These are phyloP conservation scores for Sphagnum tenellum DNA, from an alignment of 225 moss, liverwort and hornwort genomes.

Conservation along the genomic window DNA sequence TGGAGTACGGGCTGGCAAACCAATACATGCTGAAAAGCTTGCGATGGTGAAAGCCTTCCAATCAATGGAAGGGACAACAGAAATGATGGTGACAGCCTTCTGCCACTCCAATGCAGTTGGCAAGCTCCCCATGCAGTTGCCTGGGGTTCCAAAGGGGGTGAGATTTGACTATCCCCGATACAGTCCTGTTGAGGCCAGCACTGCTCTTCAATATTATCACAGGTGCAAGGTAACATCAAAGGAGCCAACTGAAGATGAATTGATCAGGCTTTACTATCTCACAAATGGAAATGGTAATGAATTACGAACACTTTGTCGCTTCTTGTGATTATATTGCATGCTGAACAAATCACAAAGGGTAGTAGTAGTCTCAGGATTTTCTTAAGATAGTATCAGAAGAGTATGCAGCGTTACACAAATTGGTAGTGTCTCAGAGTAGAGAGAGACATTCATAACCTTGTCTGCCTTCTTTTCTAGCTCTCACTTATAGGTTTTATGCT, in stretches of 20 bases:
- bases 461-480: too few species aligned
- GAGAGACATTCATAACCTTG: too few species aligned
- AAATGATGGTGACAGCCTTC: constrained; percentile 90
- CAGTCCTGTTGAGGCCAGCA: constrained; percentile 63
- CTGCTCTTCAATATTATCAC: constrained; percentile 74
- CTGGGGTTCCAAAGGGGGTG: constrained; percentile 71
- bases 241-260: constrained; percentile 66
- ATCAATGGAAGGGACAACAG: constrained; percentile 60
- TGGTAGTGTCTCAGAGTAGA: too few species aligned
- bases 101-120: constrained; percentile 82
- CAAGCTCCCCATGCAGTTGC: constrained; percentile 74
- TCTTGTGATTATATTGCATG: constrained; percentile 26
- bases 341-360: too few species aligned
- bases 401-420: too few species aligned
- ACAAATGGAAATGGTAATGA: constrained; percentile 96
- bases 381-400: too few species aligned
- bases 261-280: constrained; percentile 68
- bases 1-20: constrained; percentile 72
- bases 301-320: constrained; percentile 63
- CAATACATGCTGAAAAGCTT: constrained; percentile 76
- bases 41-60: constrained; percentile 91
- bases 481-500: too few species aligned
- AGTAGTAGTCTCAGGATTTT: too few species aligned
- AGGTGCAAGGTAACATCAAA: constrained; percentile 57
- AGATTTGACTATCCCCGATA: constrained; percentile 68